Evolutionary conservation across 2,329 filamentous ascomycete genomes (phyloP).

Genomic region (Monosporascus ibericus): DNA sequence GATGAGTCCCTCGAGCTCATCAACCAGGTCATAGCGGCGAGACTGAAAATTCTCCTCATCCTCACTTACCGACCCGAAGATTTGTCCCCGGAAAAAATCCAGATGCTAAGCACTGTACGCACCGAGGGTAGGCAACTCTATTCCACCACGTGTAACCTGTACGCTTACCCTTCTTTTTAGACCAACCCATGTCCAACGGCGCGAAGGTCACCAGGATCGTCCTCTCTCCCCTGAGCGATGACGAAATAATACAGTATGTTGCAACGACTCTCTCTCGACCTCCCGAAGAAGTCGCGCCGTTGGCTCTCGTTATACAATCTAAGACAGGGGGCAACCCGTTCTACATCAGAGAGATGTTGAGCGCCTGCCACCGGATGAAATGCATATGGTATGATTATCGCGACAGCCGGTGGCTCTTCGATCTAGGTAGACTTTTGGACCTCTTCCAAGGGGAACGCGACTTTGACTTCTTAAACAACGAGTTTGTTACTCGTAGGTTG

Average conservation of each 20-base stretch:
- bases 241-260: conserved; percentile 78
- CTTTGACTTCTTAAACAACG: conserved; percentile 72
- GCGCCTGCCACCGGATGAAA: conserved; percentile 76
- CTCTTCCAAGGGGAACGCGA: conserved; percentile 76
- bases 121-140: conserved; percentile 38
- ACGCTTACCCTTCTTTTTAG: conserved; percentile 22
- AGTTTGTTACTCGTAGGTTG: conserved; percentile 74
- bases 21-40: conserved; percentile 69
- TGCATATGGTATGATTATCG: conserved; percentile 91
- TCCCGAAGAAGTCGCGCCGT: conserved; percentile 64
- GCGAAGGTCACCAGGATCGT: conserved; percentile 62
- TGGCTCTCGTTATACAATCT: conserved; percentile 81
- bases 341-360: conserved; percentile 86
- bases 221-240: conserved; percentile 68
- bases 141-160: not conserved
- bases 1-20: conserved; percentile 81
- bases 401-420: conserved; percentile 74
- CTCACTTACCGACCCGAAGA: conserved; percentile 70
- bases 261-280: conserved; percentile 71
- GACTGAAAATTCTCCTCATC: conserved; percentile 76
- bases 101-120: conserved; percentile 49
- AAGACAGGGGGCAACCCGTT: conserved; percentile 87
- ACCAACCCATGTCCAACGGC: conserved; percentile 38
- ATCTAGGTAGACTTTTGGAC: conserved; percentile 78
- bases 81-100: conserved; percentile 48